phyloP scores from a whole-genome alignment of 148 eudicot species.

The Vaccinium macrocarpon region DNA sequence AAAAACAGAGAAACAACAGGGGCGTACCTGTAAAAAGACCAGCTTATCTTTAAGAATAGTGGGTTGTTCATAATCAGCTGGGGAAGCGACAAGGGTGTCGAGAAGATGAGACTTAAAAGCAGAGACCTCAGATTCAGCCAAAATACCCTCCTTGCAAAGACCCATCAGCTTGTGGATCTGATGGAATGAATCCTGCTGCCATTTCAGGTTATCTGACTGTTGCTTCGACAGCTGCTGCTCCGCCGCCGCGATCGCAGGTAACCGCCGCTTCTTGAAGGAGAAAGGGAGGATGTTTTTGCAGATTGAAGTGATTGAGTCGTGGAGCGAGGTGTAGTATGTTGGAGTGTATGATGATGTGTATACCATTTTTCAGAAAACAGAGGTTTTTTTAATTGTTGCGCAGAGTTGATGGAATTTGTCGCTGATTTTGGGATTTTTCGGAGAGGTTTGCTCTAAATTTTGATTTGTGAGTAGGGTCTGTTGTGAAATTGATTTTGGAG shows the following conservation, averaged over 20 bases:
- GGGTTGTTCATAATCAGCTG: slow-evolving; percentile 47
- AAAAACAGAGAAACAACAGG: background rate
- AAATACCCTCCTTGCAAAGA: slow-evolving; percentile 67
- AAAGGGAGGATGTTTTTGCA: slow-evolving; percentile 85
- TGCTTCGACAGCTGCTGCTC: slow-evolving; percentile 65
- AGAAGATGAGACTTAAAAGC: slow-evolving; percentile 62
- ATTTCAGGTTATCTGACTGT: slow-evolving; percentile 80
- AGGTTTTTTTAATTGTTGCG: background rate
- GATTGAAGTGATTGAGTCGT: slow-evolving; percentile 75
- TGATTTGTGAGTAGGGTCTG: background rate
- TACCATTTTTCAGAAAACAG: slow-evolving; percentile 31
- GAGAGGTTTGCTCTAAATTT: background rate
- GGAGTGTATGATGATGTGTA: slow-evolving; percentile 59
- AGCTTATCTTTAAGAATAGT: slow-evolving; percentile 69
- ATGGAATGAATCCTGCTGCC: slow-evolving; percentile 93
- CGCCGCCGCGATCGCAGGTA: slow-evolving; percentile 62
- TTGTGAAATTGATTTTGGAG: background rate
- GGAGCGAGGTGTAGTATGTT: slow-evolving; percentile 72
- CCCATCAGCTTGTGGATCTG: slow-evolving; percentile 85
- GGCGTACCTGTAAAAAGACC: slow-evolving; percentile 71
- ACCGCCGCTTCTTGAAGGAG: slow-evolving; percentile 58
- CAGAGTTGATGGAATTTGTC: background rate
- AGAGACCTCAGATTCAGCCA: slow-evolving; percentile 57
- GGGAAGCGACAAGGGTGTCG: slow-evolving; percentile 58
- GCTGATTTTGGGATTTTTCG: background rate